Percentiles rank a stretch among this genome's conserved stretches.
These are phyloP conservation scores for Crithidia mellificae DNA, from an alignment of 208 protist genomes.

Conservation along the genomic window DNA sequence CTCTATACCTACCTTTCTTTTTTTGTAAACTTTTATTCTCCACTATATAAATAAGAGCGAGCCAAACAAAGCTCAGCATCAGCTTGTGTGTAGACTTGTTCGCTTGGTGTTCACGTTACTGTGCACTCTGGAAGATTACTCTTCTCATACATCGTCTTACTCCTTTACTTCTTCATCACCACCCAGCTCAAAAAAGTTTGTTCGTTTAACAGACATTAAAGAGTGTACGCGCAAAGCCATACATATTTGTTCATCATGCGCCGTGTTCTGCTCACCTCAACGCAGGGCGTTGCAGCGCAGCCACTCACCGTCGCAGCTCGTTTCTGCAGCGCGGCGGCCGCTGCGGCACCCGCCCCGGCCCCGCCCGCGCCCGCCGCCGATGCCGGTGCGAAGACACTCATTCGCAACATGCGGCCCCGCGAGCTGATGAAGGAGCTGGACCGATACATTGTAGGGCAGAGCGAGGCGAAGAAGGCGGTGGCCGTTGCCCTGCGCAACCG, in stretches of 20 bases:
- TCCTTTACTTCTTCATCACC: too few relatives aligned
- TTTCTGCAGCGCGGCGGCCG: conserved; percentile 54
- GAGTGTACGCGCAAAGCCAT: too few relatives aligned
- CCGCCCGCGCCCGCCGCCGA: conserved; percentile 27
- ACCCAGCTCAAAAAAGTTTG: too few relatives aligned
- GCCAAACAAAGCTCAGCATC: too few relatives aligned
- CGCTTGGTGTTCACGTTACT: too few relatives aligned
- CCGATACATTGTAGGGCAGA: conserved; percentile 97
- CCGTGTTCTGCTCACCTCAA: conserved; percentile 3
- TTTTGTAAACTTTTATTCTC: too few relatives aligned
- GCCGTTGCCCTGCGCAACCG: conserved; percentile 96
- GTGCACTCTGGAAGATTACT: too few relatives aligned
- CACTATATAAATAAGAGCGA: too few relatives aligned
- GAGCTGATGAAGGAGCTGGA: conserved; percentile 96
- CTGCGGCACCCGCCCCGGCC: conserved; percentile 36
- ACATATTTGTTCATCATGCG: conserved; percentile 24
- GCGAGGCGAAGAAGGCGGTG: conserved; percentile 97
- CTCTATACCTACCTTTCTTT: too few relatives aligned
- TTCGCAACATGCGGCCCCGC: conserved; percentile 90
- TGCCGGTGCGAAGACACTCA: conserved; percentile 41
- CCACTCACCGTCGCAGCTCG: conserved; percentile 28
- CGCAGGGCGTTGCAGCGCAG: neutral
- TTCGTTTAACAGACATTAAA: too few relatives aligned
- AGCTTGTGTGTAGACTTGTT: too few relatives aligned
- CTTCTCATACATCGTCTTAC: too few relatives aligned